A percentile compares a stretch with the other conserved stretches of the same genome.
Conservation (phyloP, 139 green algal species). For the Tetradesmus obliquus region DNA sequence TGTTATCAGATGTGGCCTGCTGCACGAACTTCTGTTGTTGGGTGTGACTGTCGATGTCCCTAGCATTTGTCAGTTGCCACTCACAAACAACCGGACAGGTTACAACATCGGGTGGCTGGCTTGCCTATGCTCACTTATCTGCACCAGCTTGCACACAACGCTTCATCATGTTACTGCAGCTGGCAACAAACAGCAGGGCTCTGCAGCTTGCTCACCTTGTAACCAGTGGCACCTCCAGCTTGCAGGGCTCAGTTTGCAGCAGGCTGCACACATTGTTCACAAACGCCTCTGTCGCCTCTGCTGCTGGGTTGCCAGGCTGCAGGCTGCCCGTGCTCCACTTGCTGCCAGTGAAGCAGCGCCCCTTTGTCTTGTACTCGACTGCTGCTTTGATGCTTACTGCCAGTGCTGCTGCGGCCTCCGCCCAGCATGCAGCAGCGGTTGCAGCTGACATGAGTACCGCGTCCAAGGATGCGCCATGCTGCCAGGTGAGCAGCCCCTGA, state of each 20-base stretch:
- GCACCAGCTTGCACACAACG: no score
- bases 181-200: no score
- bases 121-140: no score
- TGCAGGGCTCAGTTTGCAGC: background rate
- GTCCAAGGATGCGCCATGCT: background rate
- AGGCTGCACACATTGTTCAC: background rate
- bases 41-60: no score
- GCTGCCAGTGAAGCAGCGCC: constrained; percentile 29
- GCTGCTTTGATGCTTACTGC: constrained; percentile 1
- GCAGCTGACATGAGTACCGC: background rate
- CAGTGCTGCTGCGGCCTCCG: background rate
- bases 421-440: constrained; percentile 11
- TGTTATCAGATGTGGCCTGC: no score
- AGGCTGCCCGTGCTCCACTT: constrained; percentile 20
- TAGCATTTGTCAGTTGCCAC: no score
- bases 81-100: no score
- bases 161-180: no score
- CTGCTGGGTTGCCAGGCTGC: background rate
- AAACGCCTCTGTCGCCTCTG: constrained; percentile 8
- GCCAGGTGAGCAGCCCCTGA: background rate
- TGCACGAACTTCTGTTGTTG: no score
- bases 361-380: background rate
- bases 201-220: background rate
- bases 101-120: no score
- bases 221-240: background rate